Evolutionary conservation across 441 rosid genomes (phyloP), one percentile per base, ranked within the genome.

Genomic region (Francoa sonchifolia): DNA sequence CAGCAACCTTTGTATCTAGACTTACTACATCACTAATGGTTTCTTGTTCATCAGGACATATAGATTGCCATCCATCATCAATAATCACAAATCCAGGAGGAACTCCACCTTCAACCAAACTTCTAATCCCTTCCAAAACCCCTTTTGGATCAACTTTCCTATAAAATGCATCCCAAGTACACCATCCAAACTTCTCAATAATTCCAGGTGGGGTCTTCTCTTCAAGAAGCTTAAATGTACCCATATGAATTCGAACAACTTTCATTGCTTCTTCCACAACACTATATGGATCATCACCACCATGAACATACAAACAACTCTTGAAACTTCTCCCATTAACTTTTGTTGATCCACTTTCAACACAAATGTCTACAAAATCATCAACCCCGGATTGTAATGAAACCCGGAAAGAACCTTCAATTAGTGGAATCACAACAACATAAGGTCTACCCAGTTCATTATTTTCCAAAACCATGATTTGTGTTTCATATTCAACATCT

Each of bases 401-500:
- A 18, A 55, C 59, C 22, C 55, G 42, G 12, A 59, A 59, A 18
- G 50, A 29, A 1, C 59, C 51, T 26, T 59, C 55, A 4, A 53
- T 38, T 37, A 59, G 50, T 12, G 65, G 55, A 39, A 53, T 43
- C 11, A 59, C 28, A 5, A 59, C 20, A 16, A 53, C 59, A 26
- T 59, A 42, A 5, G 65, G 55, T 19, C 59, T 51, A 0, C 59
- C 51, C 6, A 3, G 23, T 11, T 47, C 46, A 12, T 28, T 48
- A 28, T 55, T 55, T 14, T 61, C 67, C 12, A 66, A 41, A 18
- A 61, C 29, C 61, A 66, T 9, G 41, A 61, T 12, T 39, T 57
- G 65, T 0, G 72, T 61, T 50, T 61, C 72, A n/a, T 46, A 26
- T 47, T 66, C 61, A 37, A 61, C 11, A 8, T 66, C 67, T 10